Base-by-base conservation (phyloP, 495 filamentous ascomycete species). In the Podospora bellae-mahoneyi region DNA sequence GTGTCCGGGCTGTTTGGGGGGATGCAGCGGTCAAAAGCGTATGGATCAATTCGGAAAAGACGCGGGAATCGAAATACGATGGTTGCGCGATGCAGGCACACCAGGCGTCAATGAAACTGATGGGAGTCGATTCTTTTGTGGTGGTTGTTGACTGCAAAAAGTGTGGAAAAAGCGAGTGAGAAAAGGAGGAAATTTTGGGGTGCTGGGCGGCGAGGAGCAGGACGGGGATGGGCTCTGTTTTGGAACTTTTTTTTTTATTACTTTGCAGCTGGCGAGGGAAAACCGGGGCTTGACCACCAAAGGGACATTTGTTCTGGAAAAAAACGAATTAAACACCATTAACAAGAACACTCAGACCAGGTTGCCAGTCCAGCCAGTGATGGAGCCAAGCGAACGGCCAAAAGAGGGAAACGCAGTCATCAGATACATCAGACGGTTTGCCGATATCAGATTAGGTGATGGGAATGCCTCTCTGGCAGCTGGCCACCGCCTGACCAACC, bases 201-300 rank as follows among this genome's bases (percentile, higher is more conserved):
- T 75, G 75, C 68, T 66, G 54, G 73, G 72, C 64, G 73, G 79
- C 75, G 67, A 66, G 56, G 72, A 66, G 72, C 65, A 69, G 64
- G 76, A 76, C 78, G 79, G 80, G 77, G 82, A 81, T 82, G 78
- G 39, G 75, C 77, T 81, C 77, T 76, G 73, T 76, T 79, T 82
- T 78, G 74, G 71, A 70, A 74, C 65, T 57, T 63, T 63, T 62
- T 32, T 32, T 63, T 68, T 72, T 66, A 74, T 77, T 81, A 70
- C 77, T 80, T 76, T 69, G 74, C 75, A 75, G 78, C 74, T 75
- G 76, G 74, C 76, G 73, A 76, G 72, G 27, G 61, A 63, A 84
- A 84, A 83, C 78, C 78, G 79, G 82, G 82, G 79, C 80, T 28
- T 79, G 74, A 71, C 71, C 74, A 75, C 65, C 61, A 70, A 54